Percentiles rank a stretch among this genome's conserved stretches.
Evolutionary conservation across 352 stramenopile species (phyloP).

Genomic region (Blastocystis sp.): DNA sequence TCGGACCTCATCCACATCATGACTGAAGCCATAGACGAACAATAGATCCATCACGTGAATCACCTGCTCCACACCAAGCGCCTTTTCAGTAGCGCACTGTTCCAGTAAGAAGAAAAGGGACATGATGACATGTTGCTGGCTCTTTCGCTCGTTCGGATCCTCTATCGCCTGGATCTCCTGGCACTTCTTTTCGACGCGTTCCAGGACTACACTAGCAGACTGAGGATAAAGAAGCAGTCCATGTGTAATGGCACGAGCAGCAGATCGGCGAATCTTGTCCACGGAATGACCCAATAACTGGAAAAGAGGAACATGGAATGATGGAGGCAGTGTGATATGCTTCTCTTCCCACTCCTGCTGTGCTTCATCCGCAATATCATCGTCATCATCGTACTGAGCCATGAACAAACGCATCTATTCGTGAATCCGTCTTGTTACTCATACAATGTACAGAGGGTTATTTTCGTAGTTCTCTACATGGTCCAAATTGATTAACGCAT

Average conservation of each 20-base stretch:
- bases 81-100: slow-evolving; percentile 47
- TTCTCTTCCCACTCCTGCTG: slow-evolving; percentile 52
- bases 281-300: slow-evolving; percentile 74
- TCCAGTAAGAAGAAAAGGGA: slow-evolving; percentile 28
- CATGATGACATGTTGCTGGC: not conserved
- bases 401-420: slow-evolving; percentile 62
- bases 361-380: slow-evolving; percentile 37
- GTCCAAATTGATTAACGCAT: slow-evolving; percentile 43
- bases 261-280: slow-evolving; percentile 74
- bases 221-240: slow-evolving; percentile 76
- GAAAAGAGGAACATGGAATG: slow-evolving; percentile 56
- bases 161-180: slow-evolving; percentile 69
- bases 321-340: not conserved
- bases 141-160: slow-evolving; percentile 68
- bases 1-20: not conserved
- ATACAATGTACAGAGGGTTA: slow-evolving; percentile 46
- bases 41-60: slow-evolving; percentile 39
- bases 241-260: slow-evolving; percentile 73
- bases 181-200: slow-evolving; percentile 72
- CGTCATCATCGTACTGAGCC: slow-evolving; percentile 60
- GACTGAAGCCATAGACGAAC: slow-evolving; percentile 37
- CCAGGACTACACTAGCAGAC: slow-evolving; percentile 66
- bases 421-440: not conserved
- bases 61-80: not conserved
- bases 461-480: not conserved